Conservation (phyloP, 2,329 filamentous ascomycete species). For the Metarhizium guizhouense region DNA sequence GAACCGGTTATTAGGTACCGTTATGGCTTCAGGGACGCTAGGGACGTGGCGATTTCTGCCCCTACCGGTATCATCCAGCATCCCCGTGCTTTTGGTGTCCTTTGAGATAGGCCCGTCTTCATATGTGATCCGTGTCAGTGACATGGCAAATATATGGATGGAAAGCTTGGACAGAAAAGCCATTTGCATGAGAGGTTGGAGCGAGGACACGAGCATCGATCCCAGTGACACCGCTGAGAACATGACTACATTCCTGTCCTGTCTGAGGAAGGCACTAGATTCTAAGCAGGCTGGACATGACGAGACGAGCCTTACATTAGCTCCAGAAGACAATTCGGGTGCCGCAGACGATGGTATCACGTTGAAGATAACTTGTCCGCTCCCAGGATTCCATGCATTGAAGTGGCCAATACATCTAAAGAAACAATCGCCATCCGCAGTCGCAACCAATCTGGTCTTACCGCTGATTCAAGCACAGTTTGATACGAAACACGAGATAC, state of each 20-base stretch:
- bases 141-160: constrained; percentile 65
- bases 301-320: constrained; percentile 36
- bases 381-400: constrained; percentile 57
- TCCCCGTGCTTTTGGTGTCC: constrained; percentile 58
- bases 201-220: constrained; percentile 62
- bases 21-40: constrained; percentile 17
- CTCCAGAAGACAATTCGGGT: constrained; percentile 21
- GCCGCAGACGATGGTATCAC: constrained; percentile 32
- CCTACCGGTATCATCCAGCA: constrained; percentile 20
- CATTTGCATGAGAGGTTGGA: constrained; percentile 53
- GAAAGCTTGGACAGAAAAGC: constrained; percentile 53
- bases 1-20: not conserved
- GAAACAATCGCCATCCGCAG: constrained; percentile 30
- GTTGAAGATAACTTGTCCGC: constrained; percentile 47
- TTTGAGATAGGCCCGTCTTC: constrained; percentile 41
- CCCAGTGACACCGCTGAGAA: constrained; percentile 61
- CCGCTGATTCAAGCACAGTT: constrained; percentile 41
- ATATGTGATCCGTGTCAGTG: constrained; percentile 60
- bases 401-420: constrained; percentile 55
- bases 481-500: constrained; percentile 28
- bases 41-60: constrained; percentile 35
- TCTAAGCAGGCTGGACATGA: constrained; percentile 32
- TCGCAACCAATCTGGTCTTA: constrained; percentile 41
- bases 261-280: constrained; percentile 46
- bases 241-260: constrained; percentile 56